These are phyloP conservation scores for Immersiella caudata DNA, from an alignment of 495 filamentous ascomycete genomes.

Conservation along the genomic window DNA sequence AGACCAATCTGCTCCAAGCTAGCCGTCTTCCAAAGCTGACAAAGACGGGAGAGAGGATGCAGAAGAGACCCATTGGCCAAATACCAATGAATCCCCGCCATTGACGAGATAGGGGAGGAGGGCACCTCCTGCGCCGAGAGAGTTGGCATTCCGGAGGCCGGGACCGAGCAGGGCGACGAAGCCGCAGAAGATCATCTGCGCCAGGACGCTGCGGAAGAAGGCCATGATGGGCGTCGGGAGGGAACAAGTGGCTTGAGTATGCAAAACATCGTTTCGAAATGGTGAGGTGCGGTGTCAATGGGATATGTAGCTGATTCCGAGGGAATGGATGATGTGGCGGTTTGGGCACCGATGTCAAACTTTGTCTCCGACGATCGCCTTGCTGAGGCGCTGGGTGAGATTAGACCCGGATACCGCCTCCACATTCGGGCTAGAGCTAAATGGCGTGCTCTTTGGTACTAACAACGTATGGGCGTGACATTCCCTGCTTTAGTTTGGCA, in stretches of 20 bases:
- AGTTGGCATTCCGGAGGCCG: conserved; percentile 70
- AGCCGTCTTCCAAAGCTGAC: conserved; percentile 41
- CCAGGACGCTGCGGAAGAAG: background rate
- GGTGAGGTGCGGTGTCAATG: background rate
- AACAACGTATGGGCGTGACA: background rate
- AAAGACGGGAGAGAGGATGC: conserved; percentile 57
- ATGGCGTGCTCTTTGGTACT: background rate
- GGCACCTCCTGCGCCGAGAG: conserved; percentile 65
- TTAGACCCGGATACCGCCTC: background rate
- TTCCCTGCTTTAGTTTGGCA: background rate
- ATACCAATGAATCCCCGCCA: conserved; percentile 68
- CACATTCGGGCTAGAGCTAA: background rate
- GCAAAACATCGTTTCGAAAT: background rate
- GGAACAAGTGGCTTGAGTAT: background rate
- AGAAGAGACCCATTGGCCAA: conserved; percentile 66
- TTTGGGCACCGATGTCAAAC: background rate
- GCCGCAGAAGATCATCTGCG: conserved; percentile 58
- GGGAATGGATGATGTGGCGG: too few relatives aligned
- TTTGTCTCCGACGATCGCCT: background rate
- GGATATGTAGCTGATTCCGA: background rate
- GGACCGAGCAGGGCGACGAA: conserved; percentile 66
- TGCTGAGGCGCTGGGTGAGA: background rate
- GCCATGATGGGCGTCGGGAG: background rate
- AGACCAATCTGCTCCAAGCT: conserved; percentile 25
- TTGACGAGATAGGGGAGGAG: conserved; percentile 67